These are phyloP conservation scores for Dimocarpus longan DNA, from an alignment of 345 rosid species.

Conservation along the genomic window DNA sequence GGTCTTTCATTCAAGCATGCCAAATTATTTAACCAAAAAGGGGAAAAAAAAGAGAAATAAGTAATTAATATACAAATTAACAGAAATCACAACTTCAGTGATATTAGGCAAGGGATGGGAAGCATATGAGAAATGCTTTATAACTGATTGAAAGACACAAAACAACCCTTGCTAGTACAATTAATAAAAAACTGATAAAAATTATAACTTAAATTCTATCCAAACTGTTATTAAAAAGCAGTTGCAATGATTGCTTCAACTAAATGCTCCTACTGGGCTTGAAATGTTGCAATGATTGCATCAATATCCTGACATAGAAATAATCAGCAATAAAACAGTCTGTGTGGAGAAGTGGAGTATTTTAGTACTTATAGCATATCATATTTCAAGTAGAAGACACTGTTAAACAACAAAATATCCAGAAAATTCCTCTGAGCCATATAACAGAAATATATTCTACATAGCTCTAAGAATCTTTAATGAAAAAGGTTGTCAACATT, in stretches of 20 bases:
- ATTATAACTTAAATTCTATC: too few relatives aligned
- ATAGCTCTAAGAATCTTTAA: neutral
- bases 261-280: neutral
- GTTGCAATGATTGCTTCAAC: slow-evolving; percentile 1
- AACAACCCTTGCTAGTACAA: too few relatives aligned
- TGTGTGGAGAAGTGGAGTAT: too few relatives aligned
- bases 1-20: neutral
- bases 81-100: neutral
- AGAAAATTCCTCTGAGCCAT: neutral
- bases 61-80: neutral
- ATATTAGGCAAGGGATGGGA: neutral
- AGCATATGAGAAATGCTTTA: neutral
- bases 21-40: neutral
- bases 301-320: too few relatives aligned
- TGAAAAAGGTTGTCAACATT: neutral
- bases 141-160: neutral
- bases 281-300: neutral
- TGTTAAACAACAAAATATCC: neutral
- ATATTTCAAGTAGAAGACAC: neutral
- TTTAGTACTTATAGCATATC: neutral
- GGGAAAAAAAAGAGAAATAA: neutral
- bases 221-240: neutral
- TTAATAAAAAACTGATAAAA: too few relatives aligned
- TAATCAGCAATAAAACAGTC: too few relatives aligned
- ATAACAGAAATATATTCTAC: neutral